Evolutionary conservation across 805 yeast species (phyloP).

Genomic region (Yamadazyma takamatsuzukensis): DNA sequence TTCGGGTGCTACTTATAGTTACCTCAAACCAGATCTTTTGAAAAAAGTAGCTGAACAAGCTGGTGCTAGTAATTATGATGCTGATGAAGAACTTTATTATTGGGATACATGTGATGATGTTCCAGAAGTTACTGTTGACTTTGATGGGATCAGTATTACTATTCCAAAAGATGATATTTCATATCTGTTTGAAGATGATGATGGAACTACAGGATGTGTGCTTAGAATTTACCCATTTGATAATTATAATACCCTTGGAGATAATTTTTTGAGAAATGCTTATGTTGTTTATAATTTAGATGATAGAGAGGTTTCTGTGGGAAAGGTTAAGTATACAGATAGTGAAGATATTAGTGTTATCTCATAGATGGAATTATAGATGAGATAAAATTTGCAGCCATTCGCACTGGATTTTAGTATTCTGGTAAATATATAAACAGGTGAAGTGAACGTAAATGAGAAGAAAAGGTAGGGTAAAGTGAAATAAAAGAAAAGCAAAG

Average conservation of each 20-base stretch:
- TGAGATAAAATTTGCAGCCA: no score
- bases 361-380: no score
- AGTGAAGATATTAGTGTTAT: constrained; percentile 37
- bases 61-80: constrained; percentile 2
- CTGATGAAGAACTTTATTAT: neutral
- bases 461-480: no score
- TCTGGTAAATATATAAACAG: no score
- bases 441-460: no score
- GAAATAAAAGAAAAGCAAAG: no score
- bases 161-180: constrained; percentile 6
- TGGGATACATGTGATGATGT: neutral
- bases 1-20: constrained; percentile 13
- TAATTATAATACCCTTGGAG: constrained; percentile 50
- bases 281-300: constrained; percentile 65
- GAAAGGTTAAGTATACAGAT: constrained; percentile 23
- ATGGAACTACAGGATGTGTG: no score
- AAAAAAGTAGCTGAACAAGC: constrained; percentile 3
- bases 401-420: no score
- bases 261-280: constrained; percentile 57
- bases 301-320: constrained; percentile 52
- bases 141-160: constrained; percentile 9
- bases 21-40: constrained; percentile 8
- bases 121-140: constrained; percentile 1
- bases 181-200: no score
- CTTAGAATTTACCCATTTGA: no score